Evolutionary conservation across 495 filamentous ascomycete genomes (phyloP).

Genomic region (Talaromyces thailandensis): DNA sequence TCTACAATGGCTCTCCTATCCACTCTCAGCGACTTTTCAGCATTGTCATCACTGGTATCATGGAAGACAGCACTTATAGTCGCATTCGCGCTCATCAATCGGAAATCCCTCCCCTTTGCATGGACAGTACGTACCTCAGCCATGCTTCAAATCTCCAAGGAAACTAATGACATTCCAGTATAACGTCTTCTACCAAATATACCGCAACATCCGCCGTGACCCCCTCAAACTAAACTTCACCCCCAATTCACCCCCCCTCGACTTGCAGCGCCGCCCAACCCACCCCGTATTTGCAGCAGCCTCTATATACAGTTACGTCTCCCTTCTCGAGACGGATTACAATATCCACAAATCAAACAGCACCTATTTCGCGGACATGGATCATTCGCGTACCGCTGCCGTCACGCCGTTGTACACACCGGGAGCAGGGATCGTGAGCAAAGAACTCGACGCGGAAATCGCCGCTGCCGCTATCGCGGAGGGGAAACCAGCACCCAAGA

Average conservation of each 20-base stretch:
- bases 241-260: slow-evolving; percentile 22
- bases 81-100: slow-evolving; percentile 45
- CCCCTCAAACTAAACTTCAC: slow-evolving; percentile 27
- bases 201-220: slow-evolving; percentile 40
- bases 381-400: slow-evolving; percentile 56
- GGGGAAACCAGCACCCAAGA: slow-evolving; percentile 32
- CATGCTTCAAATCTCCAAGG: too few species aligned
- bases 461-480: slow-evolving; percentile 24
- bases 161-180: too few species aligned
- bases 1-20: slow-evolving; percentile 1
- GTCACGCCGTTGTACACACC: slow-evolving; percentile 50
- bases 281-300: slow-evolving; percentile 48
- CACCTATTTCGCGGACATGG: slow-evolving; percentile 68
- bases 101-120: slow-evolving; percentile 51
- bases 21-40: background rate
- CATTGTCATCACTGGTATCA: slow-evolving; percentile 20
- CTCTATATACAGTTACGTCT: slow-evolving; percentile 43
- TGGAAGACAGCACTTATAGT: slow-evolving; percentile 46
- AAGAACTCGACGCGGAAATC: slow-evolving; percentile 34
- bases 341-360: slow-evolving; percentile 67
- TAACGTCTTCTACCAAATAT: slow-evolving; percentile 24
- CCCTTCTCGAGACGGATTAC: slow-evolving; percentile 54
- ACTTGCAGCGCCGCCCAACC: slow-evolving; percentile 24
- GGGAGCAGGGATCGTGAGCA: slow-evolving; percentile 43
- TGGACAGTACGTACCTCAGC: slow-evolving; percentile 64